phyloP scores from a whole-genome alignment of 495 filamentous ascomycete genomes.

The Cladorrhinum samala region DNA sequence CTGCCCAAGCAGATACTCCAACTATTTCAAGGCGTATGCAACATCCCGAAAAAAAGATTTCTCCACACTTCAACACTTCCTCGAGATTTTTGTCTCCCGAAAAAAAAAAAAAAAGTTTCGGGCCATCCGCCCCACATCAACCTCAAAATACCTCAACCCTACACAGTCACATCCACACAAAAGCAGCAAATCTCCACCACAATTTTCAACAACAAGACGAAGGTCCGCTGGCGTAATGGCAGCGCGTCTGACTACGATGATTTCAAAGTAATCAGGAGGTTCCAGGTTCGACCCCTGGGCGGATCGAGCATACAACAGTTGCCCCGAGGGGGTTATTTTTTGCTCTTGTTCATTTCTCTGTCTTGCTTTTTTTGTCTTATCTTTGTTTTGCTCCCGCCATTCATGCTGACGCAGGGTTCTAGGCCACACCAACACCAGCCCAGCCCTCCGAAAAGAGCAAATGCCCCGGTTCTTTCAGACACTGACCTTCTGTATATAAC shows the following conservation, averaged over 20 bases:
- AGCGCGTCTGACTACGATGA: not conserved
- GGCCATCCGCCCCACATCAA: not conserved
- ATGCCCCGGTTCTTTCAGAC: too few species aligned
- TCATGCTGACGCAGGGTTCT: too few species aligned
- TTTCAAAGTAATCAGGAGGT: not conserved
- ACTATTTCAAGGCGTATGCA: too few species aligned
- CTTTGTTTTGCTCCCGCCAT: not conserved
- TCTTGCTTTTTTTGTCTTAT: not conserved
- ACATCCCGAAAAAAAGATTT: too few species aligned
- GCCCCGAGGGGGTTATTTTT: not conserved
- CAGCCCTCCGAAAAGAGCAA: not conserved
- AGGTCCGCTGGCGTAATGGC: not conserved
- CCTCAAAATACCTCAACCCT: not conserved
- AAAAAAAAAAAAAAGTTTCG: too few species aligned
- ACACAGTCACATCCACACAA: not conserved
- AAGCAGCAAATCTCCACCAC: not conserved
- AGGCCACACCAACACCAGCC: too few species aligned
- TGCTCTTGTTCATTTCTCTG: not conserved
- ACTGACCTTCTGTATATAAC: too few species aligned
- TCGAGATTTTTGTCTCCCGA: too few species aligned
- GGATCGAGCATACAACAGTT: not conserved
- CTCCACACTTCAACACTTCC: too few species aligned
- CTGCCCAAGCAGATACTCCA: too few species aligned
- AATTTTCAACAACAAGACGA: not conserved
- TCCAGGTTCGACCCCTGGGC: conserved; percentile 1